Evolutionary conservation across 208 protist species (phyloP).

Genomic region (Crithidia thermophila): DNA sequence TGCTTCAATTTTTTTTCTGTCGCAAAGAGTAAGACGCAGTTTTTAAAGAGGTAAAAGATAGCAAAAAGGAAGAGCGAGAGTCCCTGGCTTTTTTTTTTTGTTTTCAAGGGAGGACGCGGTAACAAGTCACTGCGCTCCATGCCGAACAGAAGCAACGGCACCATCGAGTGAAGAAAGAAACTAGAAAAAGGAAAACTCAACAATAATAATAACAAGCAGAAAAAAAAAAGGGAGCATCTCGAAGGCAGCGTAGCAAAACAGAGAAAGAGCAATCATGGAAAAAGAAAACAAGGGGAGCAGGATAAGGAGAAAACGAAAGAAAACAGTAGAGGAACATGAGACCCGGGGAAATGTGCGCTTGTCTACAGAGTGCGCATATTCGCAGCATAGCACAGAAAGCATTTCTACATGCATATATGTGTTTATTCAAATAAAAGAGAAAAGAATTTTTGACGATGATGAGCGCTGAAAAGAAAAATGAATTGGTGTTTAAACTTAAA

Average conservation of each 20-base stretch:
- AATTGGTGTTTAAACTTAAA: background rate
- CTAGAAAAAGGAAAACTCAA: too few relatives aligned
- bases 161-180: background rate
- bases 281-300: background rate
- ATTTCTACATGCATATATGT: too few relatives aligned
- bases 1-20: background rate
- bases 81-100: background rate
- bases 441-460: too few relatives aligned
- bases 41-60: too few relatives aligned
- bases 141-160: too few relatives aligned
- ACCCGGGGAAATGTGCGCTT: too few relatives aligned
- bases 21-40: too few relatives aligned
- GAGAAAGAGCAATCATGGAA: background rate
- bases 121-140: too few relatives aligned
- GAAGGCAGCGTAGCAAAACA: background rate
- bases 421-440: slow-evolving; percentile 1
- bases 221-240: background rate
- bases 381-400: too few relatives aligned
- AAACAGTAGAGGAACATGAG: background rate
- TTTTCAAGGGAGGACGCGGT: background rate
- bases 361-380: too few relatives aligned
- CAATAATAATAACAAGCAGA: too few relatives aligned
- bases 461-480: background rate
- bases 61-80: background rate
- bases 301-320: background rate